A percentile compares a stretch with the other conserved stretches of the same genome.
Evolutionary conservation across 2,329 filamentous ascomycete genomes (phyloP).

Genomic region (Fusarium piperis): DNA sequence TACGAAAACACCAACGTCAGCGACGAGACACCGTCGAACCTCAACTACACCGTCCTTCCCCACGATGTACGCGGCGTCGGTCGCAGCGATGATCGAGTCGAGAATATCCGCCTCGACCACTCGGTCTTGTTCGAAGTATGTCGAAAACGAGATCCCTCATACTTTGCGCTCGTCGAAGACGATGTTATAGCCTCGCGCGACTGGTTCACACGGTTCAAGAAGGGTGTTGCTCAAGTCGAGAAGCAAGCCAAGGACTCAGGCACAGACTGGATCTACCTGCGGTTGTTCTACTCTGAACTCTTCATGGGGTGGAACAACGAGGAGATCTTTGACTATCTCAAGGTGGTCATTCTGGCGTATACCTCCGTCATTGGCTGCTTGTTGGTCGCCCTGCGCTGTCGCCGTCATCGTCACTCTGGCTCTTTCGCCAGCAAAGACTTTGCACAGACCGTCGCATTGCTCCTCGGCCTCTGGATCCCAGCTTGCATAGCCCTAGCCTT

Average conservation of each 20-base stretch:
- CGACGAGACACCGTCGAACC: slow-evolving; percentile 10
- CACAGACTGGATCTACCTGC: slow-evolving; percentile 49
- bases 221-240: slow-evolving; percentile 44
- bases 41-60: slow-evolving; percentile 23
- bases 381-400: slow-evolving; percentile 11
- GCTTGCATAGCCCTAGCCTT: slow-evolving; percentile 46
- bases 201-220: slow-evolving; percentile 46
- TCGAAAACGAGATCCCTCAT: slow-evolving; percentile 40
- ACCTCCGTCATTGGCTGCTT: slow-evolving; percentile 25
- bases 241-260: slow-evolving; percentile 19
- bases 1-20: slow-evolving; percentile 31
- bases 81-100: slow-evolving; percentile 43
- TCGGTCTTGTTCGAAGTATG: slow-evolving; percentile 48
- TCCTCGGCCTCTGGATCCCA: slow-evolving; percentile 45
- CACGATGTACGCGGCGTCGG: slow-evolving; percentile 37
- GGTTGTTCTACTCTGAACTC: slow-evolving; percentile 52
- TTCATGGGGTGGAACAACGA: slow-evolving; percentile 52
- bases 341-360: slow-evolving; percentile 42
- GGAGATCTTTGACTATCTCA: slow-evolving; percentile 45
- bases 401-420: slow-evolving; percentile 12
- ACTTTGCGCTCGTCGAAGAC: slow-evolving; percentile 52
- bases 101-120: slow-evolving; percentile 49
- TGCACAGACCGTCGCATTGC: slow-evolving; percentile 39
- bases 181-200: slow-evolving; percentile 49
- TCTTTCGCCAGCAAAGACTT: slow-evolving; percentile 29